Conservation (phyloP, 2,329 filamentous ascomycete species). For the Fusarium praegraminearum region DNA sequence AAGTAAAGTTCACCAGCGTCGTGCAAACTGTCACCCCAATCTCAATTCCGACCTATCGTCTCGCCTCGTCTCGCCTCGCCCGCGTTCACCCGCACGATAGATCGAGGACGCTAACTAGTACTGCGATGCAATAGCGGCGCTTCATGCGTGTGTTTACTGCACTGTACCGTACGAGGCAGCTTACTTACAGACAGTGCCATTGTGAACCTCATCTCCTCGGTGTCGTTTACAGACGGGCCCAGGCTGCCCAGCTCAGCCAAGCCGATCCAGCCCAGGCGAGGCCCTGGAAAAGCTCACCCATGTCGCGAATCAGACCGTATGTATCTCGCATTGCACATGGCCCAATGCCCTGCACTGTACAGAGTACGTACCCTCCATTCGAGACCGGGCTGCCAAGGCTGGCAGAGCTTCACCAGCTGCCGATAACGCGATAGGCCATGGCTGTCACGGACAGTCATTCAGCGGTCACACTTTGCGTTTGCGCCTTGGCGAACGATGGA, state of each 20-base stretch:
- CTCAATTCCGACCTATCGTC: background rate
- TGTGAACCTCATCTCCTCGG: slow-evolving; percentile 33
- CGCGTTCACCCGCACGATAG: slow-evolving; percentile 44
- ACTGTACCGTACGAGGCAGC: background rate
- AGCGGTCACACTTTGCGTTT: slow-evolving; percentile 32
- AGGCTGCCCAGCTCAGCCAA: slow-evolving; percentile 29
- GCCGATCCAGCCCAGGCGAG: slow-evolving; percentile 43
- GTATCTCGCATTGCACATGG: slow-evolving; percentile 32
- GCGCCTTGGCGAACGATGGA: slow-evolving; percentile 28
- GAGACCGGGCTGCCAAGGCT: slow-evolving; percentile 37
- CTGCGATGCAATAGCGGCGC: slow-evolving; percentile 37
- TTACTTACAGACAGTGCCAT: background rate
- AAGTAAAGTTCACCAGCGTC: slow-evolving; percentile 24
- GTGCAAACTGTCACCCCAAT: slow-evolving; percentile 12
- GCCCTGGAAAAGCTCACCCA: slow-evolving; percentile 36
- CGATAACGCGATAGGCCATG: slow-evolving; percentile 48
- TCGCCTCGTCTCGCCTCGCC: slow-evolving; percentile 23
- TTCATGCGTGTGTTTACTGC: slow-evolving; percentile 33
- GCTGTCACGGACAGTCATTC: slow-evolving; percentile 37
- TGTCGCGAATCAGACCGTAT: slow-evolving; percentile 26
- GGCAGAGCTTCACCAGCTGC: slow-evolving; percentile 43
- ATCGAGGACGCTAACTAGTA: slow-evolving; percentile 29
- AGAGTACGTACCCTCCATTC: background rate
- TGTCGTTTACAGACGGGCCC: slow-evolving; percentile 16
- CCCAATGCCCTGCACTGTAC: background rate